Evolutionary conservation across 2,329 filamentous ascomycete species (phyloP), one percentile per base, ranked within the genome.

Genomic region (Aschersonia sp.): DNA sequence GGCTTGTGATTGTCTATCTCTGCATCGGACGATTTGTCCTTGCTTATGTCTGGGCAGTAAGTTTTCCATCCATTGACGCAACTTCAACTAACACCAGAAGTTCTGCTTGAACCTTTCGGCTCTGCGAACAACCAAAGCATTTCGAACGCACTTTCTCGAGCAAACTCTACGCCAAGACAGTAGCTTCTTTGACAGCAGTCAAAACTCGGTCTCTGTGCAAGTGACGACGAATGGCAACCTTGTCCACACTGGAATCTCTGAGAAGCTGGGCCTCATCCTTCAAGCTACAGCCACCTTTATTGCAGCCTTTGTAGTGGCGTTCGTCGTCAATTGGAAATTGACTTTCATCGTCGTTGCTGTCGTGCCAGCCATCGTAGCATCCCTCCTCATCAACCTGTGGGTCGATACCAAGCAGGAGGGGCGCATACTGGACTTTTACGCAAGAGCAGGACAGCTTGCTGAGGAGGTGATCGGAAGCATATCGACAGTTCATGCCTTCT

Each of bases 1-100:
- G 74, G 5, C 56, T 76, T 12, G 75, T 70, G 51, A 77, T 79
- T 51, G 62, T 80, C 10, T 79, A 78, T 54, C 63, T 81, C 1
- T 79, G 80, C 51, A 61, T 76, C 28, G 75, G 61, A 9, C 75
- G 75, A 48, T 73, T 79, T 40, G 53, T 65, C 4, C 59, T 78
- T 12, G 70, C 68, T 0, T 80, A 79, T 51, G 55, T 75, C 20
- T 74, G 75, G 50, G 72, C 73, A 53, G 73, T 77, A 60, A 53
- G 61, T 51, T 4, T 31, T 9, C 30, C 29, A 28, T 20, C 20
- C 28, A 30, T 20, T 9, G 20, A 10, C 5, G 43, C 44, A 30
- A 38, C 32, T 20, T 12, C 30, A 31, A 47, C 31, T 31, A 43
- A 45, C 45, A 45, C 44, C 40, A 44, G 12, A 38, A 66, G 64